Conservation (phyloP, 106 monocot species). For the Dendrobium catenatum region DNA sequence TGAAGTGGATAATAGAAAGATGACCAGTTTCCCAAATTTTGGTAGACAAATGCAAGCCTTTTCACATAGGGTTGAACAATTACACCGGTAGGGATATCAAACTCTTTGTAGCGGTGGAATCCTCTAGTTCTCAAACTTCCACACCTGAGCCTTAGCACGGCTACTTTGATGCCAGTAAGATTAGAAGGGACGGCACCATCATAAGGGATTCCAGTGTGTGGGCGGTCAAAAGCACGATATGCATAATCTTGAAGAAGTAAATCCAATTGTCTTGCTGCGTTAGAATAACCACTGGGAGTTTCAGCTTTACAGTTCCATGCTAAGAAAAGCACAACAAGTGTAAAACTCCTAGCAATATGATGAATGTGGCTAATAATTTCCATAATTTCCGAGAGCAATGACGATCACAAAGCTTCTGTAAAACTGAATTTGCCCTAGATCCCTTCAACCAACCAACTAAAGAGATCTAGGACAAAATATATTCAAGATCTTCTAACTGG, state of each 20-base stretch:
- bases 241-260: constrained; percentile 71
- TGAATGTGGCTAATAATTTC: constrained; percentile 4
- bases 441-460: neutral
- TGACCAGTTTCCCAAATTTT: constrained; percentile 78
- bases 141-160: constrained; percentile 57
- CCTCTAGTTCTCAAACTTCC: constrained; percentile 73
- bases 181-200: constrained; percentile 40
- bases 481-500: neutral
- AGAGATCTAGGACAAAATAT: neutral
- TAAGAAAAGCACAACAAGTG: constrained; percentile 19
- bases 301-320: constrained; percentile 22
- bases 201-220: constrained; percentile 60
- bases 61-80: constrained; percentile 49
- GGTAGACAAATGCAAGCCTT: constrained; percentile 82
- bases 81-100: constrained; percentile 57
- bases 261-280: constrained; percentile 42
- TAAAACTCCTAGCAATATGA: constrained; percentile 9
- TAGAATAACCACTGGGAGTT: constrained; percentile 3
- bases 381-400: constrained; percentile 16
- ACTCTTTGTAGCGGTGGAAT: constrained; percentile 47
- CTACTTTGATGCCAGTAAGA: constrained; percentile 50
- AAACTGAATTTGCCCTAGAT: neutral
- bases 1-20: constrained; percentile 49
- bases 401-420: neutral
- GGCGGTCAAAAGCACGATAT: constrained; percentile 49